Evolutionary conservation across 1,284 basidiomycete species (phyloP).

Genomic region (Microbotryomycetes sp.): DNA sequence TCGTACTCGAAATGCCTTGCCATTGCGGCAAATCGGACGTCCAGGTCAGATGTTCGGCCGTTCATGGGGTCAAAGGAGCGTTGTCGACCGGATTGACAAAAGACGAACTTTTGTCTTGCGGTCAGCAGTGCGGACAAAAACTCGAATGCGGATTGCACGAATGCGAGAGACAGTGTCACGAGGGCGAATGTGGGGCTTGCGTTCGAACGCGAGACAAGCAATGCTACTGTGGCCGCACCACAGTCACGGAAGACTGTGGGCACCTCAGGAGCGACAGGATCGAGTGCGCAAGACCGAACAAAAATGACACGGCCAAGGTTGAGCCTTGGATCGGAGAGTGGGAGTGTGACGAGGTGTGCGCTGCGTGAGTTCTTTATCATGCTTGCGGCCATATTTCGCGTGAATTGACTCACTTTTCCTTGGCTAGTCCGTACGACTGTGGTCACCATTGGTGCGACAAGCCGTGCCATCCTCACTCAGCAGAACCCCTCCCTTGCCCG

Average conservation of each 20-base stretch:
- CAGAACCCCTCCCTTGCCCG: slow-evolving; percentile 56
- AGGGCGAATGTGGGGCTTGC: slow-evolving; percentile 51
- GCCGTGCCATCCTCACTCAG: slow-evolving; percentile 57
- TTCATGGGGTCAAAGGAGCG: background rate
- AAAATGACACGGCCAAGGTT: slow-evolving; percentile 24
- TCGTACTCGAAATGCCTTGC: slow-evolving; percentile 17
- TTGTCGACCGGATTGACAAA: background rate
- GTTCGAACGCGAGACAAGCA: slow-evolving; percentile 28
- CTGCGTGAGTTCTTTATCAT: background rate
- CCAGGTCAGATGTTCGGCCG: slow-evolving; percentile 8
- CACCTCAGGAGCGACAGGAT: slow-evolving; percentile 8
- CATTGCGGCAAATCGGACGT: slow-evolving; percentile 10
- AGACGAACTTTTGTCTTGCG: slow-evolving; percentile 47
- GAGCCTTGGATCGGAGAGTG: slow-evolving; percentile 62
- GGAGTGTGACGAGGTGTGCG: slow-evolving; percentile 56
- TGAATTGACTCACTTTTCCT: background rate
- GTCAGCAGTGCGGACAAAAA: slow-evolving; percentile 57
- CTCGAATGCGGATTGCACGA: slow-evolving; percentile 58
- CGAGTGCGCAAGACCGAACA: slow-evolving; percentile 31
- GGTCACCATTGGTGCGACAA: slow-evolving; percentile 50
- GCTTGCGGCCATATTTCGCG: too few relatives aligned
- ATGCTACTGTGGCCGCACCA: slow-evolving; percentile 33
- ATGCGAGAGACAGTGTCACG: slow-evolving; percentile 54
- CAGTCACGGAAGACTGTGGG: slow-evolving; percentile 17
- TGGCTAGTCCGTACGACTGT: slow-evolving; percentile 56